Conservation (phyloP, 1,284 basidiomycete species). For the Naganishia sp. region DNA sequence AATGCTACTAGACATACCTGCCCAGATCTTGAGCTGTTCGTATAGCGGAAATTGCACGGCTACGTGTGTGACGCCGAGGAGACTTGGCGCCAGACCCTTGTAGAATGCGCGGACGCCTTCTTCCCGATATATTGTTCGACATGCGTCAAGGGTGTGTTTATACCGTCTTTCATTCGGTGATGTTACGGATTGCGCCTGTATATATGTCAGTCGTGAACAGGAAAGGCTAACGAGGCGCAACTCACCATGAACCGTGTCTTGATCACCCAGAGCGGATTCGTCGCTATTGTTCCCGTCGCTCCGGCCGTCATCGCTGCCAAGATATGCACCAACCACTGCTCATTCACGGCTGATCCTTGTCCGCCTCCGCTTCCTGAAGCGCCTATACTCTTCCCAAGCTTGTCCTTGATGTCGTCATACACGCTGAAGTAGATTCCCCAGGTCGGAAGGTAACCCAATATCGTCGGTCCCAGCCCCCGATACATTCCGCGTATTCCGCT, state of each 20-base stretch:
- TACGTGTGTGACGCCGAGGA: conserved; percentile 87
- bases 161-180: conserved; percentile 72
- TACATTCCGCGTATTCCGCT: conserved; percentile 85
- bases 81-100: conserved; percentile 81
- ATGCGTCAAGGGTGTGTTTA: conserved; percentile 82
- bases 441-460: conserved; percentile 90
- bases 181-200: conserved; percentile 58
- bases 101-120: conserved; percentile 87
- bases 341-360: conserved; percentile 32
- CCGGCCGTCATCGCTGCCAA: conserved; percentile 90
- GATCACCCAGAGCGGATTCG: conserved; percentile 94
- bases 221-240: conserved; percentile 34
- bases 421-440: conserved; percentile 99
- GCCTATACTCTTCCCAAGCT: conserved; percentile 38
- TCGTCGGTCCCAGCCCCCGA: conserved; percentile 89
- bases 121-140: conserved; percentile 76
- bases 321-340: conserved; percentile 64
- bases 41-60: conserved; percentile 96
- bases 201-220: background rate
- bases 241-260: conserved; percentile 95
- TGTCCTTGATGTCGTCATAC: conserved; percentile 86
- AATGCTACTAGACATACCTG: conserved; percentile 63
- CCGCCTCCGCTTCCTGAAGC: conserved; percentile 23
- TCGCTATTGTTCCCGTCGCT: conserved; percentile 82
- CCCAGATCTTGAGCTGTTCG: conserved; percentile 79